phyloP scores from a whole-genome alignment of 306 rosid genomes.

The Cucumis melo region DNA sequence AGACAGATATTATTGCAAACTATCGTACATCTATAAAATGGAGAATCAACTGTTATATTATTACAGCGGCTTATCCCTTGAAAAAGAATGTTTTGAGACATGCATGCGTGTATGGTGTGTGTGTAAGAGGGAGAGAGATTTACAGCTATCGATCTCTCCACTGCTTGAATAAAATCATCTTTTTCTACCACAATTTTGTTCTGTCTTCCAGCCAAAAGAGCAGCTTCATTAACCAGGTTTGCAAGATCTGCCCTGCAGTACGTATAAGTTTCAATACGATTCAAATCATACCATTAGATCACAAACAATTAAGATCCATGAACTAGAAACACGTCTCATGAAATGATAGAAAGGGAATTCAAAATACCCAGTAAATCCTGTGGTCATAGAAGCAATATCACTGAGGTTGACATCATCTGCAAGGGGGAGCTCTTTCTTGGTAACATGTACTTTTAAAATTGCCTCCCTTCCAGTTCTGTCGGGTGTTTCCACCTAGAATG shows the following conservation, averaged over 20 bases:
- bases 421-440: slow-evolving; percentile 86
- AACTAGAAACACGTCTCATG: not conserved
- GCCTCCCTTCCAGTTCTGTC: slow-evolving; percentile 83
- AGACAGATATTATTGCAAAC: not conserved
- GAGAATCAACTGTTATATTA: not conserved
- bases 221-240: slow-evolving; percentile 91
- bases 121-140: slow-evolving; percentile 14
- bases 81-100: not conserved
- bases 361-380: slow-evolving; percentile 92
- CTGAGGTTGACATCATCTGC: slow-evolving; percentile 54
- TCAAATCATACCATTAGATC: not conserved
- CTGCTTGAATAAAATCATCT: slow-evolving; percentile 77
- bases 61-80: not conserved
- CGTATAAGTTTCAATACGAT: not conserved
- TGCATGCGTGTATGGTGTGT: not conserved
- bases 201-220: slow-evolving; percentile 85
- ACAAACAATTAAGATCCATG: not conserved
- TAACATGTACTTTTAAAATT: slow-evolving; percentile 72
- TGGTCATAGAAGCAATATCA: slow-evolving; percentile 86
- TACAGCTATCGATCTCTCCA: slow-evolving; percentile 95
- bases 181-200: slow-evolving; percentile 73
- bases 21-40: not conserved
- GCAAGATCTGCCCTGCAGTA: slow-evolving; percentile 92
- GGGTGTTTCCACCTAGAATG: slow-evolving; percentile 80
- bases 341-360: slow-evolving; percentile 8